Base-by-base conservation (phyloP, 2,329 filamentous ascomycete genomes). In the Helotiales sp. region DNA sequence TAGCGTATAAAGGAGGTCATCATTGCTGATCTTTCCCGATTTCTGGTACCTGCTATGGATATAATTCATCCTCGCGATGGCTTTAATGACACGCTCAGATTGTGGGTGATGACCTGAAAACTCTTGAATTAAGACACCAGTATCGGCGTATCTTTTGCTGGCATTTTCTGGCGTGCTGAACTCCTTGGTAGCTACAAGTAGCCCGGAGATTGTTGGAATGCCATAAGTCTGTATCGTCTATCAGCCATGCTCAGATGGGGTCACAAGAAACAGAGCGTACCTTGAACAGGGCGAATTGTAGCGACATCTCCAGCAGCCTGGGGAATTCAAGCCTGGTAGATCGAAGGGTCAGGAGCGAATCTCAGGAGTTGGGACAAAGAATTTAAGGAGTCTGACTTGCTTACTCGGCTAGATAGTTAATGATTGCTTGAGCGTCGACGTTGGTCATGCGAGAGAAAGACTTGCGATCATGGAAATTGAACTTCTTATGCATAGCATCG, bases 1-100 rank as follows among this genome's bases (percentile, higher is more conserved):
- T 0, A 89, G 76, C 0, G 86, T 89, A 70, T 87, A 88, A 0
- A 89, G 75, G 75, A 88, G 79, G 61, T 89, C 86, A 13, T 79
- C 76, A 47, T 88, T 81, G 5, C 75, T 75, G 62, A 89, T 89
- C 64, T 81, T 81, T 36, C 82, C 82, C 0, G 80, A 74, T 48
- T 78, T 76, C 48, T 80, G 80, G 68, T 88, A 87, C 2, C 75
- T 71, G 22, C 72, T 70, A 69, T 89, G 86, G 3, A 89, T 73
- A 66, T 79, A 88, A 67, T 88, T 88, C 74, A 87, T 84, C 31
- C 85, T 80, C 3, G 84, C 80, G 47, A 88, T 76, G 2, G 81
- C 82, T n/a, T 78, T 73, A 2, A 74, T 71, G 5, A 74, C 71
- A 2, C 82, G 76, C 3, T 72, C 67, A 19, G 56, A 56, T 22